phyloP scores from a whole-genome alignment of 805 yeast genomes.

The Priceomyces melissophilus region DNA sequence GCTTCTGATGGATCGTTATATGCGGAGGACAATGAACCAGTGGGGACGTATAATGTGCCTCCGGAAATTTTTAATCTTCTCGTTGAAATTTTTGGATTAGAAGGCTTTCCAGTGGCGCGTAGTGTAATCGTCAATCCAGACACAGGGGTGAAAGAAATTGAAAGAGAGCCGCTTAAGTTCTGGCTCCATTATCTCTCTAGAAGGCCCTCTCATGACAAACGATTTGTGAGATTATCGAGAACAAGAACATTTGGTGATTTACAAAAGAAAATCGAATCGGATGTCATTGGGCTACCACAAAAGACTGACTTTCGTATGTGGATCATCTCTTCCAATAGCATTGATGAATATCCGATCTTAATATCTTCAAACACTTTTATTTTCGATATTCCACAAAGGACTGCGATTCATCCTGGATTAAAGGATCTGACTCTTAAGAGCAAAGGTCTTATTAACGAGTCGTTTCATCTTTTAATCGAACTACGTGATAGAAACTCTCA shows the following conservation, averaged over 20 bases:
- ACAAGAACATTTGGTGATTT: constrained; percentile 33
- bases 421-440: constrained; percentile 21
- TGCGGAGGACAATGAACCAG: constrained; percentile 13
- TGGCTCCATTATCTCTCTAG: constrained; percentile 31
- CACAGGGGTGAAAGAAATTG: constrained; percentile 28
- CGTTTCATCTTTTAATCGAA: constrained; percentile 30
- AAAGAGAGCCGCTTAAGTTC: constrained; percentile 35
- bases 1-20: constrained; percentile 44
- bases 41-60: constrained; percentile 27
- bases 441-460: constrained; percentile 25
- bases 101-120: constrained; percentile 34
- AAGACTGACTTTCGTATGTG: constrained; percentile 28
- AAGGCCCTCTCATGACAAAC: constrained; percentile 7
- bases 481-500: constrained; percentile 13
- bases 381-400: constrained; percentile 25
- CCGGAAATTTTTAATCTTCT: constrained; percentile 44
- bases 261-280: constrained; percentile 11
- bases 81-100: constrained; percentile 53
- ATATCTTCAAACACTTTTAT: constrained; percentile 25
- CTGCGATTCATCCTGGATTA: constrained; percentile 23
- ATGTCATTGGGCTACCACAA: constrained; percentile 4
- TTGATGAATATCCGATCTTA: constrained; percentile 19
- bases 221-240: constrained; percentile 24
- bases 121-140: constrained; percentile 20
- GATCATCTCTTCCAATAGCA: constrained; percentile 28